Evolutionary conservation across 139 green algal genomes (phyloP), one percentile per base, ranked within the genome.

Genomic region (Limnomonas spitsbergensis): DNA sequence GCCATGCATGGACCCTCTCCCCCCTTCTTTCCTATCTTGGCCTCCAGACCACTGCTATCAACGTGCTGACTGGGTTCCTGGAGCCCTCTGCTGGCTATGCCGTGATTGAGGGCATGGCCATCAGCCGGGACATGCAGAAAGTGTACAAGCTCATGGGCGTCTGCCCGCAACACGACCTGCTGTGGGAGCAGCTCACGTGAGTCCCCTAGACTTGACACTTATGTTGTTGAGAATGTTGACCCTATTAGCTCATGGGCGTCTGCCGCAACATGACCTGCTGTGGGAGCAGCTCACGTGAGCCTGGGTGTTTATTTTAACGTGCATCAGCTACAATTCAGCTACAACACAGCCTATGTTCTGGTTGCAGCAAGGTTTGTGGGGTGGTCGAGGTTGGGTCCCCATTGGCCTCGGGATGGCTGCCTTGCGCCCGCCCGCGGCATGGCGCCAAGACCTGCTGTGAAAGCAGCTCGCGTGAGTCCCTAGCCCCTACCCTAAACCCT

Each of bases 241-340:
- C n/a, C n/a, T 92, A 91, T 82, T 86, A 81, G 72, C 69, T 92
- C 9, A 89, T 92, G 83, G 89, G 90, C 24, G 90, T 93, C 32
- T 95, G 89, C 75, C 88, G 35, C 94, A 98, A 87, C 96, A 98
- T 78, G 94, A 99, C 79, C 87, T 97, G 77, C 92, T 98, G 68
- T 98, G 93, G 93, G 90, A 93, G 53, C 79, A 84, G 40, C 89
- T 99, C 37, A 97, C 92, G 47, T 61, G 47, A 61, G 47, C 20
- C 14, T n/a, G n/a, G n/a, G n/a, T n/a, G n/a, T n/a, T n/a, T n/a
- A n/a, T n/a, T n/a, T n/a, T n/a, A n/a, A n/a, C n/a, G n/a, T n/a
- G n/a, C n/a, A n/a, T n/a, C n/a, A n/a, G n/a, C n/a, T n/a, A n/a
- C n/a, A n/a, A n/a, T n/a, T n/a, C n/a, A n/a, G n/a, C n/a, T n/a